Evolutionary conservation across 2,329 filamentous ascomycete species (phyloP).

Genomic region (Rhynchosporium agropyri): DNA sequence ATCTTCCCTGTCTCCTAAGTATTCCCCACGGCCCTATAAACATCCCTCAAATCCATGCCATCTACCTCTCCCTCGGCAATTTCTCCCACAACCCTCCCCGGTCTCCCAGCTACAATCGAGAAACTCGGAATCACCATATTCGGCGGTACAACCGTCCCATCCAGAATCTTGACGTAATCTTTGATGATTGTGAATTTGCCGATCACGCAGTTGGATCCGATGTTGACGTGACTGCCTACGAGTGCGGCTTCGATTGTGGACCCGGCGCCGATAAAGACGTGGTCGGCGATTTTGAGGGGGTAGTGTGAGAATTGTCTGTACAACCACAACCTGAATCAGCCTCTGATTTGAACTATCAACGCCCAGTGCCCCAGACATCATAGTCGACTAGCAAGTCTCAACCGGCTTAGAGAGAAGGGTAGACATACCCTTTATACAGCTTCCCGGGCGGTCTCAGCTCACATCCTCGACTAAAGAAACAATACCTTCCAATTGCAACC

Average conservation of each 20-base stretch:
- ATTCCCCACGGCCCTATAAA: conserved; percentile 67
- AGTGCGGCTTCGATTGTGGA: conserved; percentile 81
- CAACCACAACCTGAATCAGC: neutral
- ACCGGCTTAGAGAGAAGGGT: conserved; percentile 13
- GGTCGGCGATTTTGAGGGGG: conserved; percentile 89
- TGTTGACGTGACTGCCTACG: conserved; percentile 83
- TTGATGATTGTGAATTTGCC: conserved; percentile 91
- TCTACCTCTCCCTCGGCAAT: conserved; percentile 71
- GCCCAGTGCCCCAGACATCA: neutral
- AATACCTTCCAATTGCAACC: conserved; percentile 89
- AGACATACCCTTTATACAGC: conserved; percentile 68
- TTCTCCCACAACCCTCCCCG: conserved; percentile 80
- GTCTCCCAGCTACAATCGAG: conserved; percentile 83
- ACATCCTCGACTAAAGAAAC: conserved; percentile 78
- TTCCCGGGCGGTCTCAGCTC: conserved; percentile 82
- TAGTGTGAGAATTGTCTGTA: conserved; percentile 71
- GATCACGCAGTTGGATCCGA: conserved; percentile 76
- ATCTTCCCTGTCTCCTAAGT: neutral
- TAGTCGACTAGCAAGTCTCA: neutral
- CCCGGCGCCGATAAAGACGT: conserved; percentile 82
- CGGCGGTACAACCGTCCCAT: conserved; percentile 79
- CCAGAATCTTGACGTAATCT: conserved; percentile 86
- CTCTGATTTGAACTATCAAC: neutral
- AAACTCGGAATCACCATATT: conserved; percentile 94
- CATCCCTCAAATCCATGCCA: conserved; percentile 63